These are phyloP conservation scores for Diaporthe citri DNA, from an alignment of 2,329 filamentous ascomycete species.

Conservation along the genomic window DNA sequence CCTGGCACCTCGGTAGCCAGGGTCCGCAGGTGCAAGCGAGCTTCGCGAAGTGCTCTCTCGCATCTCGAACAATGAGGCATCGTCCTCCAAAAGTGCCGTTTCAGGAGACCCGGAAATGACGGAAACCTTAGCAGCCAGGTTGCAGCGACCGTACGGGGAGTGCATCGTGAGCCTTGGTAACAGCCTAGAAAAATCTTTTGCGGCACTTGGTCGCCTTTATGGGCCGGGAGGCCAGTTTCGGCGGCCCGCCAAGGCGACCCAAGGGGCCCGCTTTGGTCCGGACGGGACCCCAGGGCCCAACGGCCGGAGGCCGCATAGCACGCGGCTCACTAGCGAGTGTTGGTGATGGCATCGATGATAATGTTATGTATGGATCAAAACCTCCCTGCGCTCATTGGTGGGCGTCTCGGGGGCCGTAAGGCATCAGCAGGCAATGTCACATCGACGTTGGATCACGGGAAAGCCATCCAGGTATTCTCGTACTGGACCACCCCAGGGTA, in stretches of 20 bases:
- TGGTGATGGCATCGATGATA: conserved; percentile 33
- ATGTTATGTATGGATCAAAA: not conserved
- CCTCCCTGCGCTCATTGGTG: not conserved
- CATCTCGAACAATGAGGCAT: conserved; percentile 17
- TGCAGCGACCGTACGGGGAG: not conserved
- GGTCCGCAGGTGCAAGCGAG: not conserved
- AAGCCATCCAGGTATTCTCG: not conserved
- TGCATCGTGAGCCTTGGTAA: conserved; percentile 34
- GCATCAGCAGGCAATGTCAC: conserved; percentile 23
- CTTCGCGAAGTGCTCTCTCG: not conserved
- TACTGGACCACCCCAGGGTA: conserved; percentile 2
- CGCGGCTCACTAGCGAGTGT: conserved; percentile 7
- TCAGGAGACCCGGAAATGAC: conserved; percentile 9
- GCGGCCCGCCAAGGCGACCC: conserved; percentile 23
- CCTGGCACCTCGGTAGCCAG: conserved; percentile 10
- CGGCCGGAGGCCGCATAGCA: conserved; percentile 32
- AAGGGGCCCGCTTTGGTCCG: conserved; percentile 31
- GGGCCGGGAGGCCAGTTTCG: conserved; percentile 20
- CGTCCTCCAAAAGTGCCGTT: not conserved
- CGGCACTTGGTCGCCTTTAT: conserved; percentile 27
- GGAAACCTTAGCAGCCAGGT: not conserved
- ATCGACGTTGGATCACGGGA: conserved; percentile 18
- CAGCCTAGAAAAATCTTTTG: conserved; percentile 33
- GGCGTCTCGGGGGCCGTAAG: not conserved
- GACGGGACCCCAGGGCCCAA: conserved; percentile 11